Percentiles rank a stretch among this genome's conserved stretches.
Conservation (phyloP, 2,329 filamentous ascomycete species). For the Ceratocystiopsis minuta region DNA sequence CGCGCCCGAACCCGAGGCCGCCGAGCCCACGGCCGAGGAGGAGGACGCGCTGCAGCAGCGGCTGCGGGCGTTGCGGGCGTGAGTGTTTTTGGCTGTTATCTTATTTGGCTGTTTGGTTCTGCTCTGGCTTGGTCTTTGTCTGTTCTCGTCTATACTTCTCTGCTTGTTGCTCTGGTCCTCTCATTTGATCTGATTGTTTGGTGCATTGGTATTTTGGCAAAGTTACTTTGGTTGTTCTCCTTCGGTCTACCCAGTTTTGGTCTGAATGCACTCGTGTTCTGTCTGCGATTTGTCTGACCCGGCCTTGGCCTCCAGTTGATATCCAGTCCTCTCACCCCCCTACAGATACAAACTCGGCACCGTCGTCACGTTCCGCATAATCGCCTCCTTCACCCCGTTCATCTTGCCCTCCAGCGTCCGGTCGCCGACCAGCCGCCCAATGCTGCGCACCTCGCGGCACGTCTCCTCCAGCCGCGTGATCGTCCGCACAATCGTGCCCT, state of each 20-base stretch:
- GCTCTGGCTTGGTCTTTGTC: no score
- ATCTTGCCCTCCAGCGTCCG: constrained; percentile 90
- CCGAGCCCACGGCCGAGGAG: constrained; percentile 55
- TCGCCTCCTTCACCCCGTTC: constrained; percentile 92
- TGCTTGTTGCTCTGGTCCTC: no score
- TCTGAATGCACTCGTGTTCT: no score
- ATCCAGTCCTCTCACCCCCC: no score
- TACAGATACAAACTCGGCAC: constrained; percentile 81
- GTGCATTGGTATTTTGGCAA: no score
- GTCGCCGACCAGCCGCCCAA: constrained; percentile 85
- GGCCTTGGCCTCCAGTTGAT: no score
- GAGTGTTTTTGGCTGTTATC: constrained; percentile 2
- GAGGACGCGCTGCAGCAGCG: constrained; percentile 56
- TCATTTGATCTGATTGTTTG: no score
- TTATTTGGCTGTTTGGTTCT: no score
- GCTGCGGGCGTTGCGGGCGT: constrained; percentile 36
- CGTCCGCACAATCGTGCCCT: constrained; percentile 90
- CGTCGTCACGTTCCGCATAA: constrained; percentile 87
- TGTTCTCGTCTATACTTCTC: no score
- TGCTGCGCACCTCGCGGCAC: constrained; percentile 93
- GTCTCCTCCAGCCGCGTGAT: constrained; percentile 92
- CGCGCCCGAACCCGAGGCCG: constrained; percentile 34
- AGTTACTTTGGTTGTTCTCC: no score
- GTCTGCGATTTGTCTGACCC: no score
- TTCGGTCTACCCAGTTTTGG: no score